Evolutionary conservation across 352 stramenopile genomes (phyloP).

Genomic region (Globisporangium nunn): DNA sequence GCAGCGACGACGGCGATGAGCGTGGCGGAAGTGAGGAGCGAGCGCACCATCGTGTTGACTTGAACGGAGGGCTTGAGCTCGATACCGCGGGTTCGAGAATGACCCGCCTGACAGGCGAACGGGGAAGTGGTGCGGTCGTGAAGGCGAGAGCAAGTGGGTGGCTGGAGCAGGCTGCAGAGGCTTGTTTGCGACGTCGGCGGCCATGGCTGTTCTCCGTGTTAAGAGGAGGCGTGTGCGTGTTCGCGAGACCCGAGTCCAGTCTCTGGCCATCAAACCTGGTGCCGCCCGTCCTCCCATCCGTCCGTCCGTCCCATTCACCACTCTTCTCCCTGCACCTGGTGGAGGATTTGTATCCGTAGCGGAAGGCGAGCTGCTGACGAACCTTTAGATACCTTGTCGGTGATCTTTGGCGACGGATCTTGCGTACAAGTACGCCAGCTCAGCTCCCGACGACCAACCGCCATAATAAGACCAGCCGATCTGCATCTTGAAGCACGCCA

Average conservation of each 20-base stretch:
- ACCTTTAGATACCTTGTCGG: too few relatives aligned
- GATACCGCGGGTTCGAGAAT: not conserved
- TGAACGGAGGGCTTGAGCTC: not conserved
- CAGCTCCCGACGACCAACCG: too few relatives aligned
- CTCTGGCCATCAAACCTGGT: not conserved
- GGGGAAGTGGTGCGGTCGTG: not conserved
- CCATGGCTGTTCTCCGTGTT: not conserved
- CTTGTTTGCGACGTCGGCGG: not conserved
- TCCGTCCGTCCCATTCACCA: too few relatives aligned
- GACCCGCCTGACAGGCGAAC: not conserved
- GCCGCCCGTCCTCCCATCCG: too few relatives aligned
- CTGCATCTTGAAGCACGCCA: not conserved
- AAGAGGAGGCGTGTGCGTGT: not conserved
- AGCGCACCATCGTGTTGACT: not conserved
- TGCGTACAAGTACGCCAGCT: too few relatives aligned
- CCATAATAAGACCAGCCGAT: too few relatives aligned
- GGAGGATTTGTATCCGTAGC: too few relatives aligned
- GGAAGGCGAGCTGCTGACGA: too few relatives aligned
- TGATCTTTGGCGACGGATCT: too few relatives aligned
- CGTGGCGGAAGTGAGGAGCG: conserved; percentile 3
- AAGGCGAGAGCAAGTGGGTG: not conserved
- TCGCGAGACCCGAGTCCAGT: not conserved
- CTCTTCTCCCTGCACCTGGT: too few relatives aligned
- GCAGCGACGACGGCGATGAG: not conserved
- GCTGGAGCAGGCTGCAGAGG: too few relatives aligned